Conservation (phyloP, 2,329 filamentous ascomycete genomes). For the Metarhizium album region DNA sequence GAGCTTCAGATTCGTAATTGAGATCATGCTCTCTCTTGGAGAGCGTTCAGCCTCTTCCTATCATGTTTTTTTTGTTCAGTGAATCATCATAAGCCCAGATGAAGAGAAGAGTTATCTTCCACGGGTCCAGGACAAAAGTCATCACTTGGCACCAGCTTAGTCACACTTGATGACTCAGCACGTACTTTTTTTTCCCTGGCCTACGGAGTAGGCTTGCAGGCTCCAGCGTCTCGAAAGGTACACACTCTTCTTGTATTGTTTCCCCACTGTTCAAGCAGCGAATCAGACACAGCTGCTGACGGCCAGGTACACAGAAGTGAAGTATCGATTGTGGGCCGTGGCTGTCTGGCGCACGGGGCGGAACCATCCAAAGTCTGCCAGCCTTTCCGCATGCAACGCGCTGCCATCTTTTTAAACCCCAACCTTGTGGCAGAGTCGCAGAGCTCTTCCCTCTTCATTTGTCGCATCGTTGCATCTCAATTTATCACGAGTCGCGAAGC, state of each 20-base stretch:
- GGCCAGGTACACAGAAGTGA: not conserved
- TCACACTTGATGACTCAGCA: constrained; percentile 1
- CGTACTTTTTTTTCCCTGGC: not conserved
- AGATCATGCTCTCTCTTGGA: constrained; percentile 47
- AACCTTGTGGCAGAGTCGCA: not conserved
- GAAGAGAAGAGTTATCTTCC: constrained; percentile 14
- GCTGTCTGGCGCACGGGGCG: not conserved
- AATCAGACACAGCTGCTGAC: not conserved
- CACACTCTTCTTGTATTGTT: not conserved
- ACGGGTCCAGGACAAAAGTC: not conserved
- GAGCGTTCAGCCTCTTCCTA: constrained; percentile 60
- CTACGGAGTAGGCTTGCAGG: not conserved
- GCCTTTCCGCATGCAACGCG: constrained; percentile 3
- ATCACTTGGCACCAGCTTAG: not conserved
- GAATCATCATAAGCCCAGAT: constrained; percentile 52
- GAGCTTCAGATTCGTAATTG: constrained; percentile 52
- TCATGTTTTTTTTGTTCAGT: constrained; percentile 39
- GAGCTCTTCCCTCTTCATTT: not conserved
- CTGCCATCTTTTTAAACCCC: not conserved
- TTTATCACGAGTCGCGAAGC: not conserved
- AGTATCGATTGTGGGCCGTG: not conserved
- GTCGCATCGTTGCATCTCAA: not conserved
- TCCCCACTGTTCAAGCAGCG: not conserved
- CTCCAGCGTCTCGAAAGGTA: not conserved
- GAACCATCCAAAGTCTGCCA: not conserved